Base-by-base conservation (phyloP, 805 yeast species). In the Metschnikowia lunata region DNA sequence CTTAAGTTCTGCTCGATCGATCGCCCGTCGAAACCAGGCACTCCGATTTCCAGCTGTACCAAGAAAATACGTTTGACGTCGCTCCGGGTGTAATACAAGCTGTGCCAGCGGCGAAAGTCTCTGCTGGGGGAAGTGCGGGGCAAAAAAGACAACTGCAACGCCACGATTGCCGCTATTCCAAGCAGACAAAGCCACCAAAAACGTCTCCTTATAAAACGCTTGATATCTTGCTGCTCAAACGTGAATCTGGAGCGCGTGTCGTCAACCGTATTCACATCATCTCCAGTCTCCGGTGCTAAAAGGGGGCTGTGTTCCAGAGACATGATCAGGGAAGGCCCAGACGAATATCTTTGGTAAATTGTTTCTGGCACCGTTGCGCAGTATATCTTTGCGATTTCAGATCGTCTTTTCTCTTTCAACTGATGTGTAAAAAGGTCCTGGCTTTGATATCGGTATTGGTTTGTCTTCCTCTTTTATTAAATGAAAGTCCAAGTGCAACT, bases 61-160 rank as follows among this genome's bases (percentile, higher is more conserved):
- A 86, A 58, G 51, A 75, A 82, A 14, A 79, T 61, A 30, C 96
- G 70, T 52, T 85, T 81, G 28, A 85, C 73, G 50, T 89, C 97
- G 8, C 80, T 74, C 43, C 73, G 74, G 2, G 95, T 82, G 39
- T 87, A 59, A 42, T 69, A 75, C 30, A 80, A 74, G 29, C 83
- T 81, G 62, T 88, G 87, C 51, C 87, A 61, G 39, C 96, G 67
- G 54, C 91, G 75, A 55, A 85, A 79, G 62, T 90, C 97, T 51
- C 96, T 69, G 39, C 85, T 79, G 14, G 88, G 67, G 2, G 96
- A 86, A 1, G 97, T 87, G 45, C 96, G 64, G 1, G 96, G 97
- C 12, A 88, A 69, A 59, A 89, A 89, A 0, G 83, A 78, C 39
- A 87, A 67, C 34, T 85, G 78, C 58, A 85, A 80, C 2, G 76